phyloP scores from a whole-genome alignment of 2,329 filamentous ascomycete species.

The Aspergillus alliaceus region DNA sequence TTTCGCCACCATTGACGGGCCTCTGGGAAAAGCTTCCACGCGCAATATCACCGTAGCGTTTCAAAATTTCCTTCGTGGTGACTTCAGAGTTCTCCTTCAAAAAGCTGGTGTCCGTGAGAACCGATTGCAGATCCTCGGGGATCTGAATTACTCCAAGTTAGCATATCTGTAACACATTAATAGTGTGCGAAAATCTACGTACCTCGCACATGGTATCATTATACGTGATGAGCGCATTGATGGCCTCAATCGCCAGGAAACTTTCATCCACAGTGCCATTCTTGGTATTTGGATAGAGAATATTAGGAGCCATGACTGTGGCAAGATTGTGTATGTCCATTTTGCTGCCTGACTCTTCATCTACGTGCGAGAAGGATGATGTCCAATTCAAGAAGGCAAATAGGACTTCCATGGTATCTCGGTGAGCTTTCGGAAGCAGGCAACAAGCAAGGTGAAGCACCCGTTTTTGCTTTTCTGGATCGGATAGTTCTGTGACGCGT shows the following conservation, averaged over 20 bases:
- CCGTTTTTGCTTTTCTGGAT: slow-evolving; percentile 77
- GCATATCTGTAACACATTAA: background rate
- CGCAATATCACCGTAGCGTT: slow-evolving; percentile 82
- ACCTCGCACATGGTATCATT: slow-evolving; percentile 98
- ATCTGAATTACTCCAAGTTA: slow-evolving; percentile 58
- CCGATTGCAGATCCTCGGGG: slow-evolving; percentile 83
- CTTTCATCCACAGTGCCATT: slow-evolving; percentile 78
- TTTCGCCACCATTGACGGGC: slow-evolving; percentile 54
- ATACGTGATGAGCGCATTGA: slow-evolving; percentile 84
- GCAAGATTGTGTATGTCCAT: slow-evolving; percentile 98
- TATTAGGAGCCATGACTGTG: slow-evolving; percentile 95
- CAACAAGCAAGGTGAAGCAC: slow-evolving; percentile 90
- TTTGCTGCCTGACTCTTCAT: slow-evolving; percentile 95
- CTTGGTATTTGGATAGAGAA: slow-evolving; percentile 73
- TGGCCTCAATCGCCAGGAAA: slow-evolving; percentile 89
- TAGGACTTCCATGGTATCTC: slow-evolving; percentile 90
- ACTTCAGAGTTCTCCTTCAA: slow-evolving; percentile 83
- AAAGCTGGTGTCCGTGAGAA: slow-evolving; percentile 78
- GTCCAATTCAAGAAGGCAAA: slow-evolving; percentile 98
- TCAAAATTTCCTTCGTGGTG: slow-evolving; percentile 95
- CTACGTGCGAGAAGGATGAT: slow-evolving; percentile 93
- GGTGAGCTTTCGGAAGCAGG: slow-evolving; percentile 84
- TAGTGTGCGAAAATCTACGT: slow-evolving; percentile 38
- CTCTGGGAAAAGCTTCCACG: slow-evolving; percentile 62
- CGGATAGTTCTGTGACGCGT: slow-evolving; percentile 63